Evolutionary conservation across 768 basidiomycete species (phyloP), one percentile per base, ranked within the genome.

Genomic region (Coprinellus aureogranulatus): DNA sequence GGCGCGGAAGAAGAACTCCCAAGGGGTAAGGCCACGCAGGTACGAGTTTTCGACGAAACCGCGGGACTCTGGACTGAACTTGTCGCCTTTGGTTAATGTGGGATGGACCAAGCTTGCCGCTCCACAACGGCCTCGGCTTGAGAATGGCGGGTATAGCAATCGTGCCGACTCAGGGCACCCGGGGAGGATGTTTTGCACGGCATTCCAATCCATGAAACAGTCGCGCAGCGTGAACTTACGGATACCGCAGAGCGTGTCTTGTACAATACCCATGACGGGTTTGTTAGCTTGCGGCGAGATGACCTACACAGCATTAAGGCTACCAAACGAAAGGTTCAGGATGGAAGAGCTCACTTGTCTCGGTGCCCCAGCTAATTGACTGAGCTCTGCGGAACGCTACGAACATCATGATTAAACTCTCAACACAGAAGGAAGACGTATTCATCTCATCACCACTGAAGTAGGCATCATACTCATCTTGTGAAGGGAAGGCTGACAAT

Each of bases 401-500:
- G 51, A n/a, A 37, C 2, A 59, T 44, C 30, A 58, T 58, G 26
- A 55, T 54, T 62, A 47, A 46, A 58, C 45, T 62, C n/a, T n/a
- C n/a, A n/a, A n/a, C n/a, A n/a, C n/a, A n/a, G n/a, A n/a, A n/a
- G n/a, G n/a, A n/a, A n/a, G n/a, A n/a, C n/a, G n/a, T n/a, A n/a
- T n/a, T n/a, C 97, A 98, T 99, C 72, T 99, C 97, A 67, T 98
- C 97, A 64, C 97, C 97, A 68, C 98, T n/a, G n/a, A n/a, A n/a
- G n/a, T n/a, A n/a, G n/a, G n/a, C 97, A 98, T 98, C 97, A 98
- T 98, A 81, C 94, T 96, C 97, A 98, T 98, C 74, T 99, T 99
- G 73, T 99, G 97, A 72, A 98, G 74, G 82, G 88, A 91, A 11
- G 97, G 97, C 69, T 99, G 97, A 53, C 97, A 95, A 72, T 99